Base-by-base conservation (phyloP, 352 stramenopile genomes). In the Phytophthora hibernalis region DNA sequence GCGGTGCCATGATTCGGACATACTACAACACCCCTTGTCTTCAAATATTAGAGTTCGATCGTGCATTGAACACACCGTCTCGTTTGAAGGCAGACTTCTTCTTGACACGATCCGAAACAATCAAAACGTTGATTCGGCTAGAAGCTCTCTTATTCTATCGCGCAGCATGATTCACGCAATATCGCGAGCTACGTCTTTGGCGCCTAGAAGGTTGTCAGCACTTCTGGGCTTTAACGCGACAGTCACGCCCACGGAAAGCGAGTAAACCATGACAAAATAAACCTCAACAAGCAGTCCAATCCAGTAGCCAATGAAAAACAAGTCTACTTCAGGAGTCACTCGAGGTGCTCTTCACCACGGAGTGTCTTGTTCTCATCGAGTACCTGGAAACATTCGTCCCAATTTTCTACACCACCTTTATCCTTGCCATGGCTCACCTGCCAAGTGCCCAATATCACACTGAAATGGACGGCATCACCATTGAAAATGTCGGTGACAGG, bases 301-400 rank as follows among this genome's bases (percentile, higher is more conserved):
- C 11, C 7, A 22, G 40, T 11, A 9, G 9, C n/a, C 40, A 22
- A 9, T 13, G 10, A 5, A 10, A 61, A 33, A 2, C 30, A 45
- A 38, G 20, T 20, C 26, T 64, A 37, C 31, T 64, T 16, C 28
- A 43, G 9, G 48, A 53, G 15, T 52, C 58, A n/a, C 58, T 65
- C n/a, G 40, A 76, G 22, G 33, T 73, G 4, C 38, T 65, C 8
- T 80, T 70, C 52, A 63, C 63, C 3, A 50, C 48, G 18, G 72
- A 80, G 50, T 80, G 68, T 54, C 49, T 72, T 24, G 54, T 70
- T 12, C 56, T 80, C 0, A 54, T 68, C 12, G 72, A 80, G 44
- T 80, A 75, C 42, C 31, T 66, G 33, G 68, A 80, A 51, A 61
- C 53, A 2, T 56, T 80, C 50, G 63, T 77, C 30, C 72, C 72